Conservation (phyloP, 306 rosid species). For the Psophocarpus tetragonolobus region DNA sequence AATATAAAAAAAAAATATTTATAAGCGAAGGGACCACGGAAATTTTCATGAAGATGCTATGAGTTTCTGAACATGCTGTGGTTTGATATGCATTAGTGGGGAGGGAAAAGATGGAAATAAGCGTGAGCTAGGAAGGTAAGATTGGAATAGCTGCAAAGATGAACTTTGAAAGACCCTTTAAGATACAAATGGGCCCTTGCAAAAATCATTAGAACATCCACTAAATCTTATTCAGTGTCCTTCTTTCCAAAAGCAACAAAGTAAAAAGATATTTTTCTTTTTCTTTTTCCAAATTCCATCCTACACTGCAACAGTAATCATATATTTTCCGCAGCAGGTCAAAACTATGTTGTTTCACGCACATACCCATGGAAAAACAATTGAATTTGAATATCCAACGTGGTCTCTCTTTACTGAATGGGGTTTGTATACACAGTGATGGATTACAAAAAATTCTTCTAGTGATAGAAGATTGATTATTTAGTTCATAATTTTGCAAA, state of each 20-base stretch:
- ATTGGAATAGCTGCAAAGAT: constrained; percentile 26
- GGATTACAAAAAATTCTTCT: background rate
- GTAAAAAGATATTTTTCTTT: constrained; percentile 9
- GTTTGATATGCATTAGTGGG: constrained; percentile 19
- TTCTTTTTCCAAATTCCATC: constrained; percentile 19
- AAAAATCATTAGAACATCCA: constrained; percentile 59
- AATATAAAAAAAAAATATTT: background rate
- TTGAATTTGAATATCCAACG: background rate
- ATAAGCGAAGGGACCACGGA: background rate
- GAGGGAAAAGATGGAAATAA: constrained; percentile 3
- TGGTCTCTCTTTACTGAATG: background rate
- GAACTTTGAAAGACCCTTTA: constrained; percentile 32
- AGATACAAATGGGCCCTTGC: constrained; percentile 37
- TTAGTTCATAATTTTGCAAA: background rate
- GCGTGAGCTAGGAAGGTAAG: constrained; percentile 20
- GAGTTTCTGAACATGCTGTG: constrained; percentile 13
- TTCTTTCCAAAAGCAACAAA: constrained; percentile 41
- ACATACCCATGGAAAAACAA: constrained; percentile 10
- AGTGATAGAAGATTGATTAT: background rate
- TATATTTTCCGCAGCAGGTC: constrained; percentile 30
- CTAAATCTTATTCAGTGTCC: constrained; percentile 68
- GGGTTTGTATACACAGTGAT: too few species aligned
- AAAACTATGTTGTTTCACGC: constrained; percentile 33
- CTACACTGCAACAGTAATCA: constrained; percentile 28
- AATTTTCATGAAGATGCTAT: background rate